Conservation (phyloP, 73 alveolate genomes). For the Paramecium caudatum region DNA sequence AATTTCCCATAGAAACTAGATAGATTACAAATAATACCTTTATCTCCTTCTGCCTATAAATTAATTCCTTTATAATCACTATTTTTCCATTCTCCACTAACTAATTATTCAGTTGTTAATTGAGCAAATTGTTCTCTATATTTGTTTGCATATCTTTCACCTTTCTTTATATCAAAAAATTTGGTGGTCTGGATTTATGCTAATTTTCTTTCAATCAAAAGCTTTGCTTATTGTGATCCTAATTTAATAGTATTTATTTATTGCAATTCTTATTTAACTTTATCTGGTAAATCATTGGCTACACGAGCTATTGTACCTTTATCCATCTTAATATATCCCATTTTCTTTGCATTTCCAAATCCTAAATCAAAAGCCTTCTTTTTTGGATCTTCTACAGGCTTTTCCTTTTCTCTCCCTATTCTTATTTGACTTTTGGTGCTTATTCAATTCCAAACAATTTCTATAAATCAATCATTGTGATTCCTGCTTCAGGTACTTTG, state of each 20-base stretch:
- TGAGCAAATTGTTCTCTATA: constrained; percentile 64
- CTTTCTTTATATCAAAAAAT: constrained; percentile 53
- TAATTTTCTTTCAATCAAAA: constrained; percentile 66
- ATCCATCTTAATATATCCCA: constrained; percentile 59
- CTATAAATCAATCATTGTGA: constrained; percentile 38
- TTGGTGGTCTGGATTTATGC: background rate
- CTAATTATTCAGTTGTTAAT: constrained; percentile 49
- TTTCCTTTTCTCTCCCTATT: constrained; percentile 66
- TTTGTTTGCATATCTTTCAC: constrained; percentile 26
- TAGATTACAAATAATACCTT: background rate
- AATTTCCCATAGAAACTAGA: constrained; percentile 89
- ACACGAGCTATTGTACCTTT: constrained; percentile 48
- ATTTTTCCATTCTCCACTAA: background rate
- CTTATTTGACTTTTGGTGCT: constrained; percentile 37
- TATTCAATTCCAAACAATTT: constrained; percentile 61
- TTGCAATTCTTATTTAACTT: constrained; percentile 38
- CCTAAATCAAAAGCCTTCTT: constrained; percentile 56
- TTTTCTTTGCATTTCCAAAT: constrained; percentile 70
- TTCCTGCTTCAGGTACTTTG: constrained; percentile 60
- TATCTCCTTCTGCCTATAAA: constrained; percentile 22
- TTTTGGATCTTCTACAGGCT: constrained; percentile 25
- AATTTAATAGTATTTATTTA: constrained; percentile 13
- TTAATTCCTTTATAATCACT: background rate
- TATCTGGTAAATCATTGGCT: constrained; percentile 58
- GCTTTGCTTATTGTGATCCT: constrained; percentile 19